Evolutionary conservation across 805 yeast species (phyloP), one percentile per base, ranked within the genome.

Genomic region (Candida odintsovae): DNA sequence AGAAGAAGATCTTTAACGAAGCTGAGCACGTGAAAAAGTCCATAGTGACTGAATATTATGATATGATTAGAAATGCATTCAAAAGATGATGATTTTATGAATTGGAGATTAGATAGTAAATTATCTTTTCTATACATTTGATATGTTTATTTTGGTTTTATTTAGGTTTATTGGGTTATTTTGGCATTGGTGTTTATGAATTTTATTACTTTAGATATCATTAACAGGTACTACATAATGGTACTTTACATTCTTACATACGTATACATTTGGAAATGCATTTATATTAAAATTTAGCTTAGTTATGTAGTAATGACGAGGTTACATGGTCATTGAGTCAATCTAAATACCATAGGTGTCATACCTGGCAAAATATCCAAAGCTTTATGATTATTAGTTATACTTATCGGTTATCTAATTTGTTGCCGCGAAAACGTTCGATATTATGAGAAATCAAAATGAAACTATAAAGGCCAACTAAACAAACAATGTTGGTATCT

Each of bases 1-100:
- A 35, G 80, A 63, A 4, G 53, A 54, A 47, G 41, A 37, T 54
- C n/a, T 35, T 42, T 1, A 39, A 44, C 11, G 68, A 65, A 45
- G 69, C 70, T 16, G 57, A 51, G 19, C 19, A 20, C 16, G 58
- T 54, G 9, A 54, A 55, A 47, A 50, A 44, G 19, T 57, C 62
- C 20, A 48, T 59, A 6, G 19, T 59, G 15, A 36, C 38, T 11
- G 44, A 55, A 15, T 54, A 54, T 44, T 57, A 57, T 38, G 63
- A 56, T 35, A 47, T 44, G 42, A 51, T 59, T 31, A 59, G 56
- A 39, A 44, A 44, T 7, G 63, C 61, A 15, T 57, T 59, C 46
- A 58, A 38, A 40, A 46, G 50, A 38, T 33, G 20, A 33, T 33
- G 20, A n/a, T 5, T 33, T n/a, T n/a, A 33, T 33, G 20, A n/a